Base-by-base conservation (phyloP, 345 rosid genomes). In the Draba incana region DNA sequence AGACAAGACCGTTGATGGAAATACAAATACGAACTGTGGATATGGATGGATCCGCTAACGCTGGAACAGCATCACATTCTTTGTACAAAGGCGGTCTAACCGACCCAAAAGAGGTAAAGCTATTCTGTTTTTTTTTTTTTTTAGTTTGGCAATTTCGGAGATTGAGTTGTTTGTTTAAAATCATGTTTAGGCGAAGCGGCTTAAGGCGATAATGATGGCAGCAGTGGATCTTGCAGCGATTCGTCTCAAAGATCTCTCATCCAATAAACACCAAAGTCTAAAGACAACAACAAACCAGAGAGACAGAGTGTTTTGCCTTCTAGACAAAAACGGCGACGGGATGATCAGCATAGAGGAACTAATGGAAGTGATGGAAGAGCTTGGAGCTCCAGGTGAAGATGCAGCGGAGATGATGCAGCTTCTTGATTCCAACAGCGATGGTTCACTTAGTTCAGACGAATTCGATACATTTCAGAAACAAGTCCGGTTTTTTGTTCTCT, bases 301-400 rank as follows among this genome's bases (percentile, higher is more conserved):
- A 77, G 91, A 82, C 70, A 75, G 77, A 51, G 94, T 86, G 39
- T 93, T 93, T 71, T 81, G 72, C 35, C 89, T 90, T 47, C 75
- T 93, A 4, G 98, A 90, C 82, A 88, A 87, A 83, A 88, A 93
- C 25, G 94, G 92, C 1, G 97, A 93, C 43, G 98, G 97, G n/a
- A 83, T 88, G 81, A 93, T 93, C 67, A 93, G 97, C 78, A 87
- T 90, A 37, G 96, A 90, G 72, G 98, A 93, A 55, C 85, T 93
- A 13, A 87, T 81, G 85, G 97, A 90, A 81, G 91, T 93, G 64
- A 93, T 90, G 94, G 97, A 93, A 77, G 97, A 93, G 86, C 91
- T 93, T 14, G 98, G 96, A 44, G 97, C 97, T 35, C 88, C 97
- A 4, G 96, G 85, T 37, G 92, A 93, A 73, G 97, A 93, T 53